Base-by-base conservation (phyloP, 2,329 filamentous ascomycete genomes). In the Cladophialophora exuberans region DNA sequence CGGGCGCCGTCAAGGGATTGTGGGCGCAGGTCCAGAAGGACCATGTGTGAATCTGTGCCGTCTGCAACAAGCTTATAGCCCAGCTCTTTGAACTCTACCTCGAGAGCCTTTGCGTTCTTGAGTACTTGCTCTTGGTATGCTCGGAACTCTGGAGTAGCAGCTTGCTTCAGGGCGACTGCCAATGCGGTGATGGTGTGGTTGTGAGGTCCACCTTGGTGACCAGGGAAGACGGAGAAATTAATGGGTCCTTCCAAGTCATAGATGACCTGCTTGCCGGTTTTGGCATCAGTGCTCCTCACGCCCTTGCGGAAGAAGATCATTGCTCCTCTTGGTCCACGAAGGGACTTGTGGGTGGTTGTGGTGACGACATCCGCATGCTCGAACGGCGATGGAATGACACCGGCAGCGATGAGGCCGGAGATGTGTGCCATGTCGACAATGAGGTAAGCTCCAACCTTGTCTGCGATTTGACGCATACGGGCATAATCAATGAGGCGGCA, bases 251-350 rank as follows among this genome's bases (percentile, higher is more conserved):
- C 94, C 28, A 99, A 84, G 69, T 99, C 91, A 73, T 97, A 99
- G 67, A 92, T 79, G 47, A 82, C 87, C 80, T 93, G 84, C 78
- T 96, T 93, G 69, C 91, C 91, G 59, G 88, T 86, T 83, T 97
- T 97, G 76, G 88, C 79, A 71, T 97, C 90, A 51, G 88, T 88
- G 69, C 88, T 90, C 69, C 93, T 89, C 59, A 97, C 87, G 62
- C 94, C 94, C 81, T 96, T 97, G 76, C 94, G 90, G 86, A 92
- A 99, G 85, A 99, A 99, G 79, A 99, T 99, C 94, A 99, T 99
- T 72, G 94, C 94, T 70, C 94, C 94, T 73, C 94, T 90, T 57
- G 94, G 94, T 57, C 94, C 94, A 76, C 94, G 91, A 66, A 99
- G 88, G 52, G 92, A 97, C 84, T 99, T 99, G 86, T 99, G 94